A percentile compares a stretch with the other conserved stretches of the same genome.
These are phyloP conservation scores for Acrocalymma vagum DNA, from an alignment of 2,329 filamentous ascomycete genomes.

Conservation along the genomic window DNA sequence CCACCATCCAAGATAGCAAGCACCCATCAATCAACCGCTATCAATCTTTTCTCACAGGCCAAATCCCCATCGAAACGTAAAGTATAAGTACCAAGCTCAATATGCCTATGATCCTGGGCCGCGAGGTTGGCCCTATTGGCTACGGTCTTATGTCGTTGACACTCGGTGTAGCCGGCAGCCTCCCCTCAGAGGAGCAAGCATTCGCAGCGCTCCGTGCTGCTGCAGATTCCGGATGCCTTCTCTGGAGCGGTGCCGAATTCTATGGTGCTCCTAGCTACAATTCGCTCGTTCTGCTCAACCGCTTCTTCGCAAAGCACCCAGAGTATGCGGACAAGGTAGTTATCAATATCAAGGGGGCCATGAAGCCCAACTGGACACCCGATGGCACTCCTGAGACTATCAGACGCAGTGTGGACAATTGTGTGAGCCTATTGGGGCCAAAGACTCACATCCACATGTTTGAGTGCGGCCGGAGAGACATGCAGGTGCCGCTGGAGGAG, in stretches of 20 bases:
- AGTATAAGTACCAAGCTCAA: too few species aligned
- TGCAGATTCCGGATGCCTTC: conserved; percentile 46
- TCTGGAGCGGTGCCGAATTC: conserved; percentile 54
- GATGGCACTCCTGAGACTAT: conserved; percentile 47
- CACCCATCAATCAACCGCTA: too few species aligned
- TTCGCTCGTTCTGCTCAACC: conserved; percentile 51
- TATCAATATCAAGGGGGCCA: conserved; percentile 53
- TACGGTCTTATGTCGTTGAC: conserved; percentile 8
- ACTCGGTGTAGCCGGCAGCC: neutral
- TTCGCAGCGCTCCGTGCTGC: conserved; percentile 50
- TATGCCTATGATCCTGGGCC: conserved; percentile 4
- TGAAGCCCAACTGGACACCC: conserved; percentile 35
- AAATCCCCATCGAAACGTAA: too few species aligned
- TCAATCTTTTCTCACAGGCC: too few species aligned
- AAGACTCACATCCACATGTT: conserved; percentile 51
- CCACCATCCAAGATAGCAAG: too few species aligned
- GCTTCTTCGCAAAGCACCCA: conserved; percentile 56
- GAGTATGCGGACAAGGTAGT: conserved; percentile 53
- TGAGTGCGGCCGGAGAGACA: conserved; percentile 49
- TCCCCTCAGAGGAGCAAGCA: conserved; percentile 24
- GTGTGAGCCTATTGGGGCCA: conserved; percentile 45
- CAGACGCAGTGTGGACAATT: conserved; percentile 49
- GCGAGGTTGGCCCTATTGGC: conserved; percentile 11
- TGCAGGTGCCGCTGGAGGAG: conserved; percentile 45
- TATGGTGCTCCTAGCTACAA: conserved; percentile 51